Evolutionary conservation across 2,329 filamentous ascomycete species (phyloP).

Genomic region (Sporothrix variecibatus): DNA sequence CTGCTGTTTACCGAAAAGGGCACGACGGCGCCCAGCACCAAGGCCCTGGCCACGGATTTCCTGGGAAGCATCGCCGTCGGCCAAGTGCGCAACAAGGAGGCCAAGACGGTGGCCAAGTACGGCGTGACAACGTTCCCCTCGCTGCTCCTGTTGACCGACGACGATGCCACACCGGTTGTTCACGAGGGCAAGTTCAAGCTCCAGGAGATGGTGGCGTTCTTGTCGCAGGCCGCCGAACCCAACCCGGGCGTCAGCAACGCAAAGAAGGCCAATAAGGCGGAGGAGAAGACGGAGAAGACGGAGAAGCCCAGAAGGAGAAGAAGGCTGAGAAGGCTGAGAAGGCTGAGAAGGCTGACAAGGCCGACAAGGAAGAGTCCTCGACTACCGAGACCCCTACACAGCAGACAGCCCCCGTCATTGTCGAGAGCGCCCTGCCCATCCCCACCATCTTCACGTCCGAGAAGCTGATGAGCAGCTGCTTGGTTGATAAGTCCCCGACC

Average conservation of each 20-base stretch:
- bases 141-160: conserved; percentile 74
- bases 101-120: conserved; percentile 69
- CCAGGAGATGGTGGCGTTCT: conserved; percentile 75
- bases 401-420: conserved; percentile 49
- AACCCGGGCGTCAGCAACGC: conserved; percentile 67
- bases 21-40: conserved; percentile 59
- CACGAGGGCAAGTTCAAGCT: conserved; percentile 88
- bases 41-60: conserved; percentile 60
- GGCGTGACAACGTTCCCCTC: conserved; percentile 77
- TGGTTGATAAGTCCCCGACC: conserved; percentile 73
- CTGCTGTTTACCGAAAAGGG: conserved; percentile 94
- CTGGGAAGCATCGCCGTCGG: conserved; percentile 65
- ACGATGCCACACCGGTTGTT: conserved; percentile 67
- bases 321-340: conserved; percentile 33
- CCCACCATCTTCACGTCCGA: conserved; percentile 63
- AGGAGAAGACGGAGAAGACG: conserved; percentile 34
- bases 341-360: conserved; percentile 43
- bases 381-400: conserved; percentile 41
- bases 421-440: conserved; percentile 63
- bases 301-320: conserved; percentile 34
- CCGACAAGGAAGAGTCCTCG: conserved; percentile 47
- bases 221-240: conserved; percentile 74
- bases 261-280: conserved; percentile 38
- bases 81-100: conserved; percentile 82
- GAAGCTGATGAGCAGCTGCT: conserved; percentile 69